Evolutionary conservation across 495 filamentous ascomycete genomes (phyloP).

Genomic region (Gamarada debralockiae): DNA sequence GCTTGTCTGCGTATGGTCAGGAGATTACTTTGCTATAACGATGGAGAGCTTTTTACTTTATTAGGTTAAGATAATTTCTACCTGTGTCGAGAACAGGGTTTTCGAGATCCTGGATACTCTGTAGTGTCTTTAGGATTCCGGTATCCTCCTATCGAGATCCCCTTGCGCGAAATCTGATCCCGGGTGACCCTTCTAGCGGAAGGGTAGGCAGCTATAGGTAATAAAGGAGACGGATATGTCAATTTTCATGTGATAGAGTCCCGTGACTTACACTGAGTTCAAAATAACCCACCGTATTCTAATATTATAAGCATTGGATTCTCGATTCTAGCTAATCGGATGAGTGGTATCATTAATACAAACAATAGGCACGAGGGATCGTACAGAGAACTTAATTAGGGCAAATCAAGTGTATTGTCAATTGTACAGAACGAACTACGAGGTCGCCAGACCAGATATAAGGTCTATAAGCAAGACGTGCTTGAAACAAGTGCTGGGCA

Average conservation of each 20-base stretch:
- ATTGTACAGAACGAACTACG: conserved; percentile 4
- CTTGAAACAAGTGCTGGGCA: not conserved
- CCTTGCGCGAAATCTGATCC: too few relatives aligned
- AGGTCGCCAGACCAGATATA: not conserved
- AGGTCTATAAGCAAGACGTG: not conserved
- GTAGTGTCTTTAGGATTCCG: too few relatives aligned
- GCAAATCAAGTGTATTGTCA: conserved; percentile 4
- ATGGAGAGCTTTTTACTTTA: too few relatives aligned
- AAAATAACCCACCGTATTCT: not conserved
- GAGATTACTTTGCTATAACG: too few relatives aligned
- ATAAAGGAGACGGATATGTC: too few relatives aligned
- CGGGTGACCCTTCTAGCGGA: too few relatives aligned
- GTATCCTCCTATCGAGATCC: too few relatives aligned
- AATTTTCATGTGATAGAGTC: not conserved
- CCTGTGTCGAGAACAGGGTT: too few relatives aligned
- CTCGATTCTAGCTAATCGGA: not conserved
- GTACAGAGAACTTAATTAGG: conserved; percentile 1
- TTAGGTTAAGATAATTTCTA: too few relatives aligned
- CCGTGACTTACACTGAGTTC: not conserved
- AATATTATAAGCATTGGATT: not conserved
- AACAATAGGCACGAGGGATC: not conserved
- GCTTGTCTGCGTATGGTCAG: too few relatives aligned
- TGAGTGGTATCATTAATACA: conserved; percentile 1
- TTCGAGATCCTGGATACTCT: too few relatives aligned
- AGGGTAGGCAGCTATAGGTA: too few relatives aligned